Evolutionary conservation across 257 asterid genomes (phyloP), one percentile per base, ranked within the genome.

Genomic region (Solanum rostratum): DNA sequence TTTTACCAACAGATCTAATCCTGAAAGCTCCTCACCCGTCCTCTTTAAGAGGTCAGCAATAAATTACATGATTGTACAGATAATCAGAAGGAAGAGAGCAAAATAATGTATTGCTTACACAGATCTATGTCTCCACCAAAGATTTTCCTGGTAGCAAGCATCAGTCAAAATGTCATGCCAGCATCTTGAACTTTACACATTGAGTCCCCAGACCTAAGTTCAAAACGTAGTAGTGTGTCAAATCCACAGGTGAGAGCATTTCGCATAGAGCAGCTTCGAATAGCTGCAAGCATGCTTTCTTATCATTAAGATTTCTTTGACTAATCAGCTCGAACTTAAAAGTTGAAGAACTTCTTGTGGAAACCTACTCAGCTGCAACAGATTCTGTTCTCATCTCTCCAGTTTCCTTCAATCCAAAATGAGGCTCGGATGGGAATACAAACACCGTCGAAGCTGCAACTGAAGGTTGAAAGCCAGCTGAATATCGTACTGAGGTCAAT

Each of bases 381-480:
- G 89, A 55, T 41, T 87, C 88, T 8, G 62, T 19, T 84, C 83
- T 80, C 24, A 78, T 59, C 70, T 86, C 83, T 84, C 80, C 80
- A 14, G n/a, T 62, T 53, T 89, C 87, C 55, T 68, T 85, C 19
- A 52, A 80, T 88, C 87, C 84, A 50, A 92, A 89, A 69, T 85
- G 93, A 87, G 98, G 98, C 84, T 88, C 89, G 2, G 97, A 88
- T 18, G 99, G 99, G 88, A 91, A 96, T 57, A 96, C 97, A 81
- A 95, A 95, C 86, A 96, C 87, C 2, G 91, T 83, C 6, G 97
- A 89, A 9, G 98, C 93, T 19, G 93, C 87, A 33, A 85, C 84
- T 41, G 99, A 91, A 39, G 97, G 96, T 70, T 92, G 97, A 86
- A 94, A 90, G 52, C 91, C 92, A 49, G 97, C 98, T 39, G 95